These are phyloP conservation scores for Crassisporium funariophilum DNA, from an alignment of 768 basidiomycete species.

Conservation along the genomic window DNA sequence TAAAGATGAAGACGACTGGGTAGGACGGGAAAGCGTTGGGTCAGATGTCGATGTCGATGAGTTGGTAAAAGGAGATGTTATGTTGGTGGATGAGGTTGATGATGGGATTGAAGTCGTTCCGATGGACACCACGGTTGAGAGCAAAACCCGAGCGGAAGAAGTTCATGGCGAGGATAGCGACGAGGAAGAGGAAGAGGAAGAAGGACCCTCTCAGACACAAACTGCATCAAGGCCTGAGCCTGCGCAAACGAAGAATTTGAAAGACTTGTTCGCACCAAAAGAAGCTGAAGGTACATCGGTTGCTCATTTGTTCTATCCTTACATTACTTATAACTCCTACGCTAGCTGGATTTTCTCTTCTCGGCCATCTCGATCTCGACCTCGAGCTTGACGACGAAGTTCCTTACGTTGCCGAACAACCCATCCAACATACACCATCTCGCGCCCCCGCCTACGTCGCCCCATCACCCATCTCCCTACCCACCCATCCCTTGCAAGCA, in stretches of 20 bases:
- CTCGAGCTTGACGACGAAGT: slow-evolving; percentile 67
- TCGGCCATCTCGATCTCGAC: slow-evolving; percentile 74
- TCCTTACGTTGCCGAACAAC: slow-evolving; percentile 26
- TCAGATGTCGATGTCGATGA: slow-evolving; percentile 56
- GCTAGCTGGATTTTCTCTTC: slow-evolving; percentile 71
- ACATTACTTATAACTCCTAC: not conserved
- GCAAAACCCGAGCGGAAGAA: slow-evolving; percentile 18
- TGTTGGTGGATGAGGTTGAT: slow-evolving; percentile 25
- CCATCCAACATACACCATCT: slow-evolving; percentile 3
- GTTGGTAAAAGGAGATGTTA: slow-evolving; percentile 24
- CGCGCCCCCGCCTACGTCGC: slow-evolving; percentile 11
- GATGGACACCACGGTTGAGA: not conserved
- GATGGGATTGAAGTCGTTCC: slow-evolving; percentile 40
- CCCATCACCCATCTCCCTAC: slow-evolving; percentile 13
- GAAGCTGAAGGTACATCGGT: slow-evolving; percentile 71
- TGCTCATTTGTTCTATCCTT: slow-evolving; percentile 1
- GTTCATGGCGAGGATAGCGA: slow-evolving; percentile 6
- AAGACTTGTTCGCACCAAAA: slow-evolving; percentile 73
- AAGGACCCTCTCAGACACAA: not conserved
- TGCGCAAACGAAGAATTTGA: slow-evolving; percentile 52
- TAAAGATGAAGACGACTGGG: slow-evolving; percentile 56
- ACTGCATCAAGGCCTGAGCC: slow-evolving; percentile 10
- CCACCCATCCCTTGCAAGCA: slow-evolving; percentile 24
- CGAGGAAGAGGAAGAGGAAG: slow-evolving; percentile 12
- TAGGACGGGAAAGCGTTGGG: slow-evolving; percentile 55